Evolutionary conservation across 2,329 filamentous ascomycete species (phyloP).

Genomic region (Cryphonectria carpinicola): DNA sequence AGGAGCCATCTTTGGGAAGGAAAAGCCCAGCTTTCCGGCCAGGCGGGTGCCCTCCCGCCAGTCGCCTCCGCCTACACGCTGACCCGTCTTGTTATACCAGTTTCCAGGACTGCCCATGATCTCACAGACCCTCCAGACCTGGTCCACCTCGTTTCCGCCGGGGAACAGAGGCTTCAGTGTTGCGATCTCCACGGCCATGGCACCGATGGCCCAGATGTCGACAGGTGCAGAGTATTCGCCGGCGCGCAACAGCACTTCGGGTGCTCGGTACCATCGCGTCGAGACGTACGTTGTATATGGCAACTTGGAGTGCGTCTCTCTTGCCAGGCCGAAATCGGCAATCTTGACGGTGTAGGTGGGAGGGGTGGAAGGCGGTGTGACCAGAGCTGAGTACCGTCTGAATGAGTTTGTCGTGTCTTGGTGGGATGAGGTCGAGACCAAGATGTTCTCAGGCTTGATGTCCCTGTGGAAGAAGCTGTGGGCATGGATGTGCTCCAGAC

Average conservation of each 20-base stretch:
- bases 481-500: constrained; percentile 94
- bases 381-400: constrained; percentile 87
- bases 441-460: constrained; percentile 98
- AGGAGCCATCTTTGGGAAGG: constrained; percentile 98
- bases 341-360: constrained; percentile 97
- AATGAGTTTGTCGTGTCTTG: constrained; percentile 84
- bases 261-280: constrained; percentile 96
- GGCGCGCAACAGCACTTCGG: constrained; percentile 89
- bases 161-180: constrained; percentile 97
- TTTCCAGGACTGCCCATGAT: constrained; percentile 99
- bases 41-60: constrained; percentile 94
- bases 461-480: constrained; percentile 98
- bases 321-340: constrained; percentile 95
- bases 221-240: constrained; percentile 97
- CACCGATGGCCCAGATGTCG: constrained; percentile 97
- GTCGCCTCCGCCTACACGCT: constrained; percentile 88
- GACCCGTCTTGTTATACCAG: constrained; percentile 93
- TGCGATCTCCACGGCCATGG: constrained; percentile 97
- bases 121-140: constrained; percentile 98
- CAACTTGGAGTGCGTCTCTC: constrained; percentile 93
- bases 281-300: constrained; percentile 99
- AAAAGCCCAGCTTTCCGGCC: constrained; percentile 95
- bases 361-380: constrained; percentile 93
- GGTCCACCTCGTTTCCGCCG: constrained; percentile 96
- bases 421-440: constrained; percentile 88